Conservation (phyloP, 2,329 filamentous ascomycete genomes). For the Apiospora marii region DNA sequence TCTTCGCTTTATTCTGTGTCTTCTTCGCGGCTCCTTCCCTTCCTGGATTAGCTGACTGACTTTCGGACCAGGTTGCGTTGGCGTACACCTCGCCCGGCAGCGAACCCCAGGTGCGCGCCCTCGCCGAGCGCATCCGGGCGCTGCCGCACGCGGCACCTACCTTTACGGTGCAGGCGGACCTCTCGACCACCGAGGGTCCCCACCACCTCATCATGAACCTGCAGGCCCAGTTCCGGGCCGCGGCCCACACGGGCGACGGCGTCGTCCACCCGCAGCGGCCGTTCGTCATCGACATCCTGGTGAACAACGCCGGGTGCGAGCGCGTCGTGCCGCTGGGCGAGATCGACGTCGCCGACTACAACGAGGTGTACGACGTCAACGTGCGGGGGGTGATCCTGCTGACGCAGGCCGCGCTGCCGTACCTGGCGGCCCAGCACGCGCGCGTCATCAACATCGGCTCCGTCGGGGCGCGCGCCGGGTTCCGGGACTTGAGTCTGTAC, state of each 20-base stretch:
- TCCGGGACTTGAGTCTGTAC: slow-evolving; percentile 58
- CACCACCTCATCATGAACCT: slow-evolving; percentile 29
- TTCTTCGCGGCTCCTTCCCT: background rate
- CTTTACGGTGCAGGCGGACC: slow-evolving; percentile 34
- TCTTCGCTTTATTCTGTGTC: background rate
- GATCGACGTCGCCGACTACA: slow-evolving; percentile 58
- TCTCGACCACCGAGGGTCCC: slow-evolving; percentile 35
- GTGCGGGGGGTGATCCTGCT: slow-evolving; percentile 62
- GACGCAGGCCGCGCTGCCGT: slow-evolving; percentile 59
- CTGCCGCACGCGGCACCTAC: slow-evolving; percentile 45
- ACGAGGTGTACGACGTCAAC: slow-evolving; percentile 64
- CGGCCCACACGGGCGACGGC: slow-evolving; percentile 23
- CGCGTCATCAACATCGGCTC: slow-evolving; percentile 68
- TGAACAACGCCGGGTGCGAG: slow-evolving; percentile 50
- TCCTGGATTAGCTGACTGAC: background rate
- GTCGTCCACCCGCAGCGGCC: slow-evolving; percentile 25
- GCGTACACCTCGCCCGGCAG: slow-evolving; percentile 71
- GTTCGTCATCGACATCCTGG: slow-evolving; percentile 42
- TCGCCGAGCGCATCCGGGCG: slow-evolving; percentile 65
- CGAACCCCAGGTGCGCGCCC: slow-evolving; percentile 64
- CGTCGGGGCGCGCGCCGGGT: slow-evolving; percentile 57
- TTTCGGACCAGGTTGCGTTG: slow-evolving; percentile 51
- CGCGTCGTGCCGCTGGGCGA: slow-evolving; percentile 47
- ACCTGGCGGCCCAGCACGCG: slow-evolving; percentile 48
- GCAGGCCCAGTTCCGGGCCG: slow-evolving; percentile 6